Evolutionary conservation across 2,329 filamentous ascomycete genomes (phyloP).

Genomic region (Boeremia lycopersici): DNA sequence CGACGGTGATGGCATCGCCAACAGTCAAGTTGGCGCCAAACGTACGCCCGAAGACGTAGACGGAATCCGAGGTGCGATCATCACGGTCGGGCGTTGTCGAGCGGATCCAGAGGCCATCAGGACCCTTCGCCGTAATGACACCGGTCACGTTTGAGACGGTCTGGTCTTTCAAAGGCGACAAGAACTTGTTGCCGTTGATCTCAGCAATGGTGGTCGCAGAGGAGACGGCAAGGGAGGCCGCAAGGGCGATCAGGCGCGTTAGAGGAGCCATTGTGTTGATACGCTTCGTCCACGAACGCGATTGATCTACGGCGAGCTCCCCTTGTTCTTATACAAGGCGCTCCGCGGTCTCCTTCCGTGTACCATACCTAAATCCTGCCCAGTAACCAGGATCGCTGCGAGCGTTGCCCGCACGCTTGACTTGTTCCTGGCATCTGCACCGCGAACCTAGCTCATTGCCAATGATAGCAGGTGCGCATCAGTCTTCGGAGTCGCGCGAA

Average conservation of each 20-base stretch:
- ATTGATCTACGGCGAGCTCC: slow-evolving; percentile 4
- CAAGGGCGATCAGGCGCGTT: slow-evolving; percentile 23
- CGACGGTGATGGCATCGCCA: slow-evolving; percentile 67
- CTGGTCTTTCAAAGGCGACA: slow-evolving; percentile 65
- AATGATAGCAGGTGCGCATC: slow-evolving; percentile 13
- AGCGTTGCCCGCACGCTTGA: slow-evolving; percentile 13
- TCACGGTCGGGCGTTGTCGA: slow-evolving; percentile 64
- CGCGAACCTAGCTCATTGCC: slow-evolving; percentile 11
- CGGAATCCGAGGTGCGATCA: slow-evolving; percentile 64
- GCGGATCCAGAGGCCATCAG: slow-evolving; percentile 68
- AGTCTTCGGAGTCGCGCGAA: slow-evolving; percentile 14
- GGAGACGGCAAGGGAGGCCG: slow-evolving; percentile 22
- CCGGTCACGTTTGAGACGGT: slow-evolving; percentile 65
- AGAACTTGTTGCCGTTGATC: slow-evolving; percentile 70
- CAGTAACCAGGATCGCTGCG: slow-evolving; percentile 7
- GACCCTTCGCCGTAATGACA: slow-evolving; percentile 67
- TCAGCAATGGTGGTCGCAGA: slow-evolving; percentile 55
- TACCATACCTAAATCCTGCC: slow-evolving; percentile 3
- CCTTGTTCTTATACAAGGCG: slow-evolving; percentile 8
- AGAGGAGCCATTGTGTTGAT: slow-evolving; percentile 22
- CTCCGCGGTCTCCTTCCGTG: neutral
- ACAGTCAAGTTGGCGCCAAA: slow-evolving; percentile 61
- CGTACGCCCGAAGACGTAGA: slow-evolving; percentile 67
- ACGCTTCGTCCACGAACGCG: slow-evolving; percentile 11
- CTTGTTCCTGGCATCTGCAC: slow-evolving; percentile 17